Conservation (phyloP, 129 eudicot genomes). For the Flaveria brownii region DNA sequence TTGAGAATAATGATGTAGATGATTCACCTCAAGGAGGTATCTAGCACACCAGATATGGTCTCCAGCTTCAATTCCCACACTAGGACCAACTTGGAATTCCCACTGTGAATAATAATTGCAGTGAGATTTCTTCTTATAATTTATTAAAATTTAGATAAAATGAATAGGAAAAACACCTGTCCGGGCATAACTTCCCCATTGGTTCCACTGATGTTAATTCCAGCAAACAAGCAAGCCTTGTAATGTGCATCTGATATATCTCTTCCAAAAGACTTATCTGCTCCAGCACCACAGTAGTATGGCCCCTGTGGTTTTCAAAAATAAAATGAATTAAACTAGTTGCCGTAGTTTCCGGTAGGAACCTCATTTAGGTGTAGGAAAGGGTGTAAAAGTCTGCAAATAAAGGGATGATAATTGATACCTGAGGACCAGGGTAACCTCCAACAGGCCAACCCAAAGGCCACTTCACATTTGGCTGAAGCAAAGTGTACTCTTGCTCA, state of each 20-base stretch:
- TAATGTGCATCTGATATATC: slow-evolving; percentile 97
- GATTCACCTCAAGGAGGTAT: slow-evolving; percentile 88
- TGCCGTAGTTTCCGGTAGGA: background rate
- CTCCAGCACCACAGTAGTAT: slow-evolving; percentile 96
- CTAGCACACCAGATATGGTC: slow-evolving; percentile 98
- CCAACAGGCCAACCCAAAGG: slow-evolving; percentile 99
- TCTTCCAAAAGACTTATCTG: slow-evolving; percentile 94
- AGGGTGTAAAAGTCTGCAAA: background rate
- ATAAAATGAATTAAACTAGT: background rate
- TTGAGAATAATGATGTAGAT: background rate
- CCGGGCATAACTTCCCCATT: slow-evolving; percentile 99
- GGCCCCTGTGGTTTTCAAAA: slow-evolving; percentile 61
- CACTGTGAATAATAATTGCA: slow-evolving; percentile 50
- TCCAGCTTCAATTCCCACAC: slow-evolving; percentile 95
- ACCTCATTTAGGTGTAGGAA: background rate
- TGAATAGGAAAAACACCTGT: slow-evolving; percentile 57
- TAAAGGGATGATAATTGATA: slow-evolving; percentile 24
- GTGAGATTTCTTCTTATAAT: background rate
- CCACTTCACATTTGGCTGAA: slow-evolving; percentile 83
- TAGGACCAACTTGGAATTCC: slow-evolving; percentile 99
- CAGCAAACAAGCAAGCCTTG: slow-evolving; percentile 98
- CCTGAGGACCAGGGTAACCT: slow-evolving; percentile 99
- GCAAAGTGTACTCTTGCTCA: slow-evolving; percentile 97
- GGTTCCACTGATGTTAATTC: slow-evolving; percentile 95
- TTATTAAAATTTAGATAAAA: background rate